These are phyloP conservation scores for Arachnomyces sp. DNA, from an alignment of 2,329 filamentous ascomycete genomes.

Conservation along the genomic window DNA sequence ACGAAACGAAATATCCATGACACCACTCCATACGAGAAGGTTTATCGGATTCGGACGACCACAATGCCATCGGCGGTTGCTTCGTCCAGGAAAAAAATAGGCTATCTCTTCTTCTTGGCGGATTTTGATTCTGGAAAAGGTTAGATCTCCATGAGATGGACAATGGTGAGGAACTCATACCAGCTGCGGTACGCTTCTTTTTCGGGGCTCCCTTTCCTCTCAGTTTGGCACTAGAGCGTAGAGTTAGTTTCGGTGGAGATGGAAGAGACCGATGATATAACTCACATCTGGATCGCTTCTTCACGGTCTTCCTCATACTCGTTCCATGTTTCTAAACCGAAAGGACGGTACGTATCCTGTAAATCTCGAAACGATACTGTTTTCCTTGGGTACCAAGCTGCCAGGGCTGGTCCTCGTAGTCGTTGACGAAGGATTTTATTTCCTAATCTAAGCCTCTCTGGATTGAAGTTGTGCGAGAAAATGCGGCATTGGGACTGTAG, in stretches of 20 bases:
- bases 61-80: too few relatives aligned
- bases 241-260: too few relatives aligned
- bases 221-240: slow-evolving; percentile 50
- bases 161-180: slow-evolving; percentile 14
- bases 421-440: slow-evolving; percentile 89
- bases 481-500: slow-evolving; percentile 77
- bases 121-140: too few relatives aligned
- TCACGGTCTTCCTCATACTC: slow-evolving; percentile 72
- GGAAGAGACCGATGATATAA: too few relatives aligned
- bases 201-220: slow-evolving; percentile 78
- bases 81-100: too few relatives aligned
- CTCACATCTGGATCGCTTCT: slow-evolving; percentile 56
- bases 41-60: too few relatives aligned
- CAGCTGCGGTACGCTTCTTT: slow-evolving; percentile 61
- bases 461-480: slow-evolving; percentile 89
- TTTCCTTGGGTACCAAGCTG: slow-evolving; percentile 79
- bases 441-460: slow-evolving; percentile 69
- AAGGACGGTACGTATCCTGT: slow-evolving; percentile 57
- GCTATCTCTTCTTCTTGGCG: too few relatives aligned
- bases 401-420: slow-evolving; percentile 72
- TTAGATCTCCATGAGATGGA: too few relatives aligned
- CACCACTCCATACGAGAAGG: too few relatives aligned
- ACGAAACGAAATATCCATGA: too few relatives aligned
- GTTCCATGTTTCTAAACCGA: slow-evolving; percentile 62
- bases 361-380: slow-evolving; percentile 66